These are phyloP conservation scores for Polytrichum commune DNA, from an alignment of 225 moss, liverwort and hornwort species.

Conservation along the genomic window DNA sequence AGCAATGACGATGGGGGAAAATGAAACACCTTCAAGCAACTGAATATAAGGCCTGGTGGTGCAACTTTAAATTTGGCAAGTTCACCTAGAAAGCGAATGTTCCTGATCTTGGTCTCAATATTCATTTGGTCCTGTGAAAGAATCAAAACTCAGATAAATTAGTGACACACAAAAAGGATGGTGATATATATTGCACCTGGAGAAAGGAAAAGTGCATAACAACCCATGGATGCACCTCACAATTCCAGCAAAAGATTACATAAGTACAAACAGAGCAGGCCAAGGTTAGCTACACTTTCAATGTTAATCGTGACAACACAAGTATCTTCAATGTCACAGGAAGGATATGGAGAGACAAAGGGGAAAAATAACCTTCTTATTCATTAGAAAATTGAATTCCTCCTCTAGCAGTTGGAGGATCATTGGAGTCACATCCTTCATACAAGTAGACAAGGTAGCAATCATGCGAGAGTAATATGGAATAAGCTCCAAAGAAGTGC, in stretches of 20 bases:
- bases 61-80: slow-evolving; percentile 95
- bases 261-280: too few relatives aligned
- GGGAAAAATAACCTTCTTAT: slow-evolving; percentile 65
- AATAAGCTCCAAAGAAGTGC: slow-evolving; percentile 92
- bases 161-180: too few relatives aligned
- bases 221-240: too few relatives aligned
- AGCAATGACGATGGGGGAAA: too few relatives aligned
- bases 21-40: slow-evolving; percentile 75
- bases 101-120: slow-evolving; percentile 97
- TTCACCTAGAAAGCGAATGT: slow-evolving; percentile 94
- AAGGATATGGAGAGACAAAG: too few relatives aligned
- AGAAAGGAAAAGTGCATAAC: too few relatives aligned
- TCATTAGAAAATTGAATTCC: slow-evolving; percentile 95
- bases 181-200: too few relatives aligned
- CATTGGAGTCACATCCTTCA: slow-evolving; percentile 94
- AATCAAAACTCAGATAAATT: background rate
- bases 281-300: too few relatives aligned
- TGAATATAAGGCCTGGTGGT: slow-evolving; percentile 80
- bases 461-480: slow-evolving; percentile 99
- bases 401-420: slow-evolving; percentile 91
- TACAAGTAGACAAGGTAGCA: slow-evolving; percentile 96
- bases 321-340: too few relatives aligned
- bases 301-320: too few relatives aligned
- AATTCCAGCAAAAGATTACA: too few relatives aligned
- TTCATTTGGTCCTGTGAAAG: slow-evolving; percentile 92